phyloP scores from a whole-genome alignment of 305 asterid genomes.

The Solanum hybrid region DNA sequence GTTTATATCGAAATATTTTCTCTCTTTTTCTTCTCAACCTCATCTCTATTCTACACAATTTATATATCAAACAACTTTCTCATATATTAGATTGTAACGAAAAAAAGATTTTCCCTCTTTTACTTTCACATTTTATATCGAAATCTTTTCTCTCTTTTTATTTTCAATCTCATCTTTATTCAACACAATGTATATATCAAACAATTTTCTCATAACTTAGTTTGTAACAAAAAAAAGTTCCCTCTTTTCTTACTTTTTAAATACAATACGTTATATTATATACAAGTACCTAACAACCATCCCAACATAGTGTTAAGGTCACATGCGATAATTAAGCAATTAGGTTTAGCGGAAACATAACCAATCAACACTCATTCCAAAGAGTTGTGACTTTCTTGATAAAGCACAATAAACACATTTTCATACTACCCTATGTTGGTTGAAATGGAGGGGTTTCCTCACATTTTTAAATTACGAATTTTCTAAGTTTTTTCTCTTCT shows the following conservation, averaged over 20 bases:
- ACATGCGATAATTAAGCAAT: not conserved
- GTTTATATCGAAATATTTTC: not conserved
- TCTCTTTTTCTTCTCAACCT: not conserved
- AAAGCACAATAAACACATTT: not conserved
- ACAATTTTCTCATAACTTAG: not conserved
- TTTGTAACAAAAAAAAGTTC: not conserved
- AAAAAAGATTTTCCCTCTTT: not conserved
- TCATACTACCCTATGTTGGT: not conserved
- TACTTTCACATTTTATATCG: not conserved
- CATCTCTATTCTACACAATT: not conserved
- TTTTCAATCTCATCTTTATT: not conserved
- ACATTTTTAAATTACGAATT: too few relatives aligned
- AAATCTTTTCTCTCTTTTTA: too few relatives aligned
- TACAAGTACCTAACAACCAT: not conserved
- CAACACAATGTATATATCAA: not conserved
- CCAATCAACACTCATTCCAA: not conserved
- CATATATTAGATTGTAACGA: too few relatives aligned
- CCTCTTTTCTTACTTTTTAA: not conserved
- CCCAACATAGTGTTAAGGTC: not conserved
- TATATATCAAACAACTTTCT: not conserved
- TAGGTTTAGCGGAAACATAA: not conserved
- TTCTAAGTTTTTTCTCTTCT: not conserved
- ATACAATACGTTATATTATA: too few relatives aligned
- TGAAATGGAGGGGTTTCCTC: not conserved
- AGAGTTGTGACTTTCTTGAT: not conserved